Conservation (phyloP, 768 basidiomycete species). For the Mycena indigotica region DNA sequence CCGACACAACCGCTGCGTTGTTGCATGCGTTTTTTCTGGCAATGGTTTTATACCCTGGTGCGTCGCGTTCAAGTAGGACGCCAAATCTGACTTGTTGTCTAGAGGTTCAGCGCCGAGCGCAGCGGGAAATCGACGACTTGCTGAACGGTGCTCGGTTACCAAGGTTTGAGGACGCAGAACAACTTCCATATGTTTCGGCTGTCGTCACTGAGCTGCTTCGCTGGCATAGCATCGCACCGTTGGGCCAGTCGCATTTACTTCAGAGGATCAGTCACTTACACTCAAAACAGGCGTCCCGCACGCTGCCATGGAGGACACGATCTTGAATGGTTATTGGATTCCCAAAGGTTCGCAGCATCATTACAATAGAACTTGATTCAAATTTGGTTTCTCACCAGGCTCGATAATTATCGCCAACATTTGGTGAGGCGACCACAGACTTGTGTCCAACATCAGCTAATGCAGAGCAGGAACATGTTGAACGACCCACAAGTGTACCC, state of each 20-base stretch:
- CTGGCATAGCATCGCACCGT: conserved; percentile 51
- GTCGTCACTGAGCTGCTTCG: conserved; percentile 50
- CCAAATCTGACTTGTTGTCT: background rate
- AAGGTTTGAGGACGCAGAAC: conserved; percentile 40
- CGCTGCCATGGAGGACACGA: conserved; percentile 46
- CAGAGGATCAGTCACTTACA: background rate
- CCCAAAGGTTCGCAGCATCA: too few relatives aligned
- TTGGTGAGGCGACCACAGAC: conserved; percentile 36
- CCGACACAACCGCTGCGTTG: conserved; percentile 52
- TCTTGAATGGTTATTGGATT: conserved; percentile 45
- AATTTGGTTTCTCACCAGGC: conserved; percentile 26
- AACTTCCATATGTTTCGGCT: conserved; percentile 52
- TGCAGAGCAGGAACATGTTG: conserved; percentile 48
- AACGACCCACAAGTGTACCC: conserved; percentile 53
- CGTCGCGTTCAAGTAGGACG: conserved; percentile 1
- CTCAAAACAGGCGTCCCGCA: conserved; percentile 45
- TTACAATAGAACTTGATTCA: too few relatives aligned
- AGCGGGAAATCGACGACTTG: conserved; percentile 52
- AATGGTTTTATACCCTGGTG: conserved; percentile 44
- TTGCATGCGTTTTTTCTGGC: conserved; percentile 53
- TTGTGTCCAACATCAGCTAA: background rate
- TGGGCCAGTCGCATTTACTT: conserved; percentile 30
- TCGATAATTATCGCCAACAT: conserved; percentile 48
- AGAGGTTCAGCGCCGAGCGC: conserved; percentile 55
- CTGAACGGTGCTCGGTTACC: conserved; percentile 42